phyloP scores from a whole-genome alignment of 257 asterid species.

The Solanum chiquidenum region DNA sequence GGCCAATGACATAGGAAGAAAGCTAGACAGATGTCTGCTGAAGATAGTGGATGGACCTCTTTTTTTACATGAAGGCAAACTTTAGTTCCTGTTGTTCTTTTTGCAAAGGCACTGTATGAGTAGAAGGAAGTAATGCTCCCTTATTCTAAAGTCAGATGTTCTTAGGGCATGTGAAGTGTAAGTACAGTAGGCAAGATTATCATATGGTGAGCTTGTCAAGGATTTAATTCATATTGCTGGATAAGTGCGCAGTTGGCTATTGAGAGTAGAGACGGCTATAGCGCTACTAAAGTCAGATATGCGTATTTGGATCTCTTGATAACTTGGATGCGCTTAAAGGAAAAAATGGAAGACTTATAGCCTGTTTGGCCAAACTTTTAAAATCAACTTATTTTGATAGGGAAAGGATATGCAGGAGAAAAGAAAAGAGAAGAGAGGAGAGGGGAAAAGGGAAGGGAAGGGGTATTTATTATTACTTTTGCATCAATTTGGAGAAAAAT shows the following conservation, averaged over 20 bases:
- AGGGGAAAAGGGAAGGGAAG: not conserved
- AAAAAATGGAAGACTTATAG: not conserved
- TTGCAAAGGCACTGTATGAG: not conserved
- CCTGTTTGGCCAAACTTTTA: not conserved
- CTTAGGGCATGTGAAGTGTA: not conserved
- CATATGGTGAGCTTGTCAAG: not conserved
- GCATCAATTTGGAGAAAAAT: not conserved
- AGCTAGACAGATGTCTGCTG: not conserved
- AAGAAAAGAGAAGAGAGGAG: not conserved
- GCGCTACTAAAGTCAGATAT: not conserved
- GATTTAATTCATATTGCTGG: not conserved
- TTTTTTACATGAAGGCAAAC: not conserved
- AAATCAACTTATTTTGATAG: not conserved
- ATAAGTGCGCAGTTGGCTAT: not conserved
- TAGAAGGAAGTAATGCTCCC: not conserved
- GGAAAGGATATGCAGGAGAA: not conserved
- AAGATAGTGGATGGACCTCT: not conserved
- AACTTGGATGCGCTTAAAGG: not conserved
- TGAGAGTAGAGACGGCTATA: not conserved
- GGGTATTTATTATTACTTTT: not conserved
- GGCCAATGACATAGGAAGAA: not conserved
- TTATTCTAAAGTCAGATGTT: not conserved
- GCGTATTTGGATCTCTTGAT: not conserved
- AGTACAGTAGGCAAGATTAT: not conserved
- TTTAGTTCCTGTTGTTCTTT: not conserved